Evolutionary conservation across 345 rosid genomes (phyloP).

Genomic region (Linum usitatissimum): DNA sequence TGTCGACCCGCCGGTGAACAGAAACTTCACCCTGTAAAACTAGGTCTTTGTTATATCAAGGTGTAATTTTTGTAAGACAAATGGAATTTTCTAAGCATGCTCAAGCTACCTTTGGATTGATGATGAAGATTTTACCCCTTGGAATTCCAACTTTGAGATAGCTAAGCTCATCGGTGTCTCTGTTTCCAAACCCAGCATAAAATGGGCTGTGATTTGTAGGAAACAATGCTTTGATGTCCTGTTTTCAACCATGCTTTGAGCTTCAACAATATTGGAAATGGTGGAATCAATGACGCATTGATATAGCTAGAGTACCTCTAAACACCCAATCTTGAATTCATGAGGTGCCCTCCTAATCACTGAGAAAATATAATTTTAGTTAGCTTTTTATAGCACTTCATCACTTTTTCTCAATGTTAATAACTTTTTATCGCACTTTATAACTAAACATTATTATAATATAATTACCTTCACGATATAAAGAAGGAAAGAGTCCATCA

Average conservation of each 20-base stretch:
- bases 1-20: slow-evolving; percentile 66
- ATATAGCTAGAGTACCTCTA: slow-evolving; percentile 54
- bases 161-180: slow-evolving; percentile 95
- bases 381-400: neutral
- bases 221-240: slow-evolving; percentile 82
- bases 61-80: too few species aligned
- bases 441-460: neutral
- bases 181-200: slow-evolving; percentile 98
- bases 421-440: too few species aligned
- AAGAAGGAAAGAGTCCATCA: slow-evolving; percentile 89
- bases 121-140: slow-evolving; percentile 80
- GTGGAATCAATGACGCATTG: neutral
- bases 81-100: too few species aligned
- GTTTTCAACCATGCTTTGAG: slow-evolving; percentile 8
- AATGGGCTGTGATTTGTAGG: slow-evolving; percentile 86
- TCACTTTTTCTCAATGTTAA: too few species aligned
- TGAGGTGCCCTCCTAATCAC: slow-evolving; percentile 97
- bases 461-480: slow-evolving; percentile 75
- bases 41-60: too few species aligned
- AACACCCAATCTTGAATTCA: slow-evolving; percentile 97
- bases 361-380: slow-evolving; percentile 18
- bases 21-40: slow-evolving; percentile 96
- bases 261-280: neutral
- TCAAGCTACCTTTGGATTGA: slow-evolving; percentile 75
- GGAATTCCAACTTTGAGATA: slow-evolving; percentile 97